Base-by-base conservation (phyloP, 2,329 filamentous ascomycete genomes). In the Allantophomopsis cytisporea region DNA sequence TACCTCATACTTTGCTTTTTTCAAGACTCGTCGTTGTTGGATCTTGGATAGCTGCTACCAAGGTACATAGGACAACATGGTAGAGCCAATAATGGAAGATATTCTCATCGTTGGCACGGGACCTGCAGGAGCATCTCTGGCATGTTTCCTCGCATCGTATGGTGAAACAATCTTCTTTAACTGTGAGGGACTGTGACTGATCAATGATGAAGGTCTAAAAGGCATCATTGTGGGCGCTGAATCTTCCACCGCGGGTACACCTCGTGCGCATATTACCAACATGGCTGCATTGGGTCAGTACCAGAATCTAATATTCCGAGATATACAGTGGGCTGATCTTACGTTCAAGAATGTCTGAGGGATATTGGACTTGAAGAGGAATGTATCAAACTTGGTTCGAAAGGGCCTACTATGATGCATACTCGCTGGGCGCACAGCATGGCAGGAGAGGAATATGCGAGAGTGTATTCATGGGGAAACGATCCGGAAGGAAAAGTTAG, bases 221-320 rank as follows among this genome's bases (percentile, higher is more conserved):
- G 73, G 73, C 0, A 60, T 75, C 37, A 62, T 75, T 41, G 61
- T 77, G 41, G 62, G 63, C 14, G 49, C 60, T 3, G 61, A 64
- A 0, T 50, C 66, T 1, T 63, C 64, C 3, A 71, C 63, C 1
- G 68, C 71, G 1, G 56, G 68, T 39, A 73, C 70, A 3, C 73
- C 73, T 1, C 58, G 72, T 16, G 71, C 71, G 1, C 71, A 76
- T 49, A 71, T 75, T 39, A 73, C 67, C 36, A 77, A 74, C 50
- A 66, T 68, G 53, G 69, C 68, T 0, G 68, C 68, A 0, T 51
- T 70, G 61, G 73, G 46, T 46, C 23, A 34, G 14, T 15, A 7
- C 5, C 31, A 15, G 4, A 14, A 14, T 17, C 12, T 10, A 34
- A 11, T 17, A 4, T 7, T 28, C 12, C 15, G 6, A 21, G 4